Conservation (phyloP, 2,329 filamentous ascomycete species). For the Cladosporium sp. region DNA sequence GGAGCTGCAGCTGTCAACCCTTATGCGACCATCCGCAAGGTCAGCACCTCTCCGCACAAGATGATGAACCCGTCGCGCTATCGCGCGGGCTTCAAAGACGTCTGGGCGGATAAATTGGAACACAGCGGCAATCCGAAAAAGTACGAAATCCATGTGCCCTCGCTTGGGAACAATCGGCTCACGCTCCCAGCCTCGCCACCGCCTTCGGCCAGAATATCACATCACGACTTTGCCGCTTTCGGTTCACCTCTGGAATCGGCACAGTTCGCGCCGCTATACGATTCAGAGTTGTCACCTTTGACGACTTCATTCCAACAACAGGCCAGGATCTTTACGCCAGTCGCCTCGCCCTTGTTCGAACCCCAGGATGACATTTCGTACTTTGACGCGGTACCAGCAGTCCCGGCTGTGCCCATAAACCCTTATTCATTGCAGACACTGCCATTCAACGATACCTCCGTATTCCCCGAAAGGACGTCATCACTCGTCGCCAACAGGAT, state of each 20-base stretch:
- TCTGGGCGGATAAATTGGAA: slow-evolving; percentile 56
- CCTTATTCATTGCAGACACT: slow-evolving; percentile 27
- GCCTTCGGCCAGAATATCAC: slow-evolving; percentile 44
- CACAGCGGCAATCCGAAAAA: slow-evolving; percentile 40
- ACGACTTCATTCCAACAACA: slow-evolving; percentile 34
- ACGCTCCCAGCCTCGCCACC: slow-evolving; percentile 47
- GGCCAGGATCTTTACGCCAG: slow-evolving; percentile 32
- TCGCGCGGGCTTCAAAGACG: slow-evolving; percentile 45
- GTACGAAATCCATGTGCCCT: slow-evolving; percentile 51
- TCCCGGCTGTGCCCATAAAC: slow-evolving; percentile 23
- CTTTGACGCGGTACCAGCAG: slow-evolving; percentile 19
- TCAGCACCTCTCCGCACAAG: slow-evolving; percentile 43
- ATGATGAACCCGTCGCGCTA: slow-evolving; percentile 57
- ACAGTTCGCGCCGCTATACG: slow-evolving; percentile 25
- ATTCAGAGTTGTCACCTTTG: slow-evolving; percentile 34
- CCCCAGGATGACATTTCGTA: slow-evolving; percentile 9
- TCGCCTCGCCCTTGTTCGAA: slow-evolving; percentile 29
- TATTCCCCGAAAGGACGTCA: slow-evolving; percentile 29
- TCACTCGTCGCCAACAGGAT: slow-evolving; percentile 30
- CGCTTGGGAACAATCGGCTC: slow-evolving; percentile 32
- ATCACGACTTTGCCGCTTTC: slow-evolving; percentile 39
- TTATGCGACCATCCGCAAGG: slow-evolving; percentile 32
- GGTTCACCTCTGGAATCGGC: slow-evolving; percentile 23
- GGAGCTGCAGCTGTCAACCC: slow-evolving; percentile 25
- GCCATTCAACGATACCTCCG: slow-evolving; percentile 32